Conservation (phyloP, 2,329 filamentous ascomycete species). For the Epichloe sp. region DNA sequence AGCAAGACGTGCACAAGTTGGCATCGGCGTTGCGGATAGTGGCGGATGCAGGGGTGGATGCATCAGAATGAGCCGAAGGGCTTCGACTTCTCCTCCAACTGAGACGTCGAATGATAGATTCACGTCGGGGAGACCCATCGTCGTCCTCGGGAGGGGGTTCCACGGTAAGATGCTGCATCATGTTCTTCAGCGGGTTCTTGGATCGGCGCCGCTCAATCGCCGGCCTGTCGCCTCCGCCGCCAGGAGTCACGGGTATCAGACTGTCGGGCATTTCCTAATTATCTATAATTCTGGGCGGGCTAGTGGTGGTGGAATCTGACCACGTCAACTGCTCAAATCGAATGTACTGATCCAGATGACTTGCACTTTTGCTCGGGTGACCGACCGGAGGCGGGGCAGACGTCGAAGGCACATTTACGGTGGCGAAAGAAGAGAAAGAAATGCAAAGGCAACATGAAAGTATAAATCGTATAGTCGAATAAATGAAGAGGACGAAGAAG, state of each 20-base stretch:
- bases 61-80: conserved; percentile 21
- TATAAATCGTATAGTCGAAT: not conserved
- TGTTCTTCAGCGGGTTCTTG: conserved; percentile 22
- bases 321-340: no score
- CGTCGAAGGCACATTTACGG: not conserved
- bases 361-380: no score
- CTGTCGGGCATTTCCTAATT: conserved; percentile 15
- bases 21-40: conserved; percentile 16
- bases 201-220: conserved; percentile 19
- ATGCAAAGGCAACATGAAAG: not conserved
- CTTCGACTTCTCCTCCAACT: conserved; percentile 24
- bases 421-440: not conserved
- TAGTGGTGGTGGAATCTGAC: no score
- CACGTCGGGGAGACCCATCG: conserved; percentile 14
- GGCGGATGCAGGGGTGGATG: conserved; percentile 7
- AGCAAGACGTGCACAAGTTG: conserved; percentile 18
- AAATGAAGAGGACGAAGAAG: not conserved
- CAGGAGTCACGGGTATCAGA: conserved; percentile 13
- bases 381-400: not conserved
- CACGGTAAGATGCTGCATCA: conserved; percentile 26
- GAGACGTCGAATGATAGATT: conserved; percentile 22
- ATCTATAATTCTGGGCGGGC: not conserved
- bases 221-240: conserved; percentile 11
- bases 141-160: conserved; percentile 18
- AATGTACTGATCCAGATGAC: no score